Evolutionary conservation across 2,329 filamentous ascomycete genomes (phyloP).

Genomic region (Colletotrichum sp.): DNA sequence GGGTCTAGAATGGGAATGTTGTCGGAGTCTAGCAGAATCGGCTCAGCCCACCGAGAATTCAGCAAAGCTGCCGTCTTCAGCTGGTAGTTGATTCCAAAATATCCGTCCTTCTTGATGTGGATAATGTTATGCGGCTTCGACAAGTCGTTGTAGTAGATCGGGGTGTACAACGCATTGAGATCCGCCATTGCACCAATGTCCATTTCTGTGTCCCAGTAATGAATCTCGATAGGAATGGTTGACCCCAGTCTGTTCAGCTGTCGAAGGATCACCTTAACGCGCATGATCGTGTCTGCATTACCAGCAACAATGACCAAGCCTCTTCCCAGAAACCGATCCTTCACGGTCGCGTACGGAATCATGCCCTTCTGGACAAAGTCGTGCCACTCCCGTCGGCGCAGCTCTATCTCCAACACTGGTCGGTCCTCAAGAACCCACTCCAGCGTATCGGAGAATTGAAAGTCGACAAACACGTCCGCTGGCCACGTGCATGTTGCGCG

Average conservation of each 20-base stretch:
- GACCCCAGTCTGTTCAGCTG: neutral
- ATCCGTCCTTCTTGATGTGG: slow-evolving; percentile 9
- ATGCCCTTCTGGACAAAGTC: neutral
- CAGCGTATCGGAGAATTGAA: slow-evolving; percentile 3
- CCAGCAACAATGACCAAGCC: slow-evolving; percentile 7
- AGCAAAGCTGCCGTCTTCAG: slow-evolving; percentile 10
- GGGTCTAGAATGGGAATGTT: slow-evolving; percentile 5
- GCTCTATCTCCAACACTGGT: slow-evolving; percentile 5
- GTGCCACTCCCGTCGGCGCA: slow-evolving; percentile 10
- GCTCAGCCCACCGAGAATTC: slow-evolving; percentile 3
- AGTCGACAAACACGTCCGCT: neutral
- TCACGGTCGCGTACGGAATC: slow-evolving; percentile 2
- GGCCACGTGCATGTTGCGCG: slow-evolving; percentile 3
- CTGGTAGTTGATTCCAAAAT: slow-evolving; percentile 16
- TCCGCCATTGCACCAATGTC: neutral
- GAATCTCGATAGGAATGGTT: neutral
- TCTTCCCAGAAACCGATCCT: neutral
- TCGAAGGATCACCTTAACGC: slow-evolving; percentile 4
- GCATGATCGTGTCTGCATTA: slow-evolving; percentile 14
- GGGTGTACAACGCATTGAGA: neutral
- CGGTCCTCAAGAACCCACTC: slow-evolving; percentile 9
- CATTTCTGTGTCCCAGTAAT: slow-evolving; percentile 9
- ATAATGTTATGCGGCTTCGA: slow-evolving; percentile 8
- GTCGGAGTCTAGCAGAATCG: neutral
- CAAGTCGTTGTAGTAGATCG: slow-evolving; percentile 10